Base-by-base conservation (phyloP, 371 early-diverging fungal genomes). In the Mucor irregularis region DNA sequence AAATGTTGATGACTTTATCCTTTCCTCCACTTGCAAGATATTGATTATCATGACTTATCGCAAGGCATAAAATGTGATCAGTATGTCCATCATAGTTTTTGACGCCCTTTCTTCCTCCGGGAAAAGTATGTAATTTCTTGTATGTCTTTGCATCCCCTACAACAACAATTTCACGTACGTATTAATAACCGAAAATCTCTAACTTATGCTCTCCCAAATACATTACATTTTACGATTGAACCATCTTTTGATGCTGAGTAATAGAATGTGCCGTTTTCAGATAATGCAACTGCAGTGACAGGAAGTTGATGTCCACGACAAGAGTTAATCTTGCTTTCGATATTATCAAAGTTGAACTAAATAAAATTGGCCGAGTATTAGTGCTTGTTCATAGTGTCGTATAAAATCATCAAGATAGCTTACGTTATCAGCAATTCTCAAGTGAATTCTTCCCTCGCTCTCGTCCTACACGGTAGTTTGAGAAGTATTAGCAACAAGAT, bases 241-340 rank as follows among this genome's bases (percentile, higher is more conserved):
- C 90, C 92, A 68, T 95, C 97, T 74, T 96, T 96, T 19, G 91
- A 89, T 14, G 88, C 93, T 33, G 94, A 88, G 71, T 90, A 97
- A 34, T 92, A 78, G 48, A 78, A 85, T 25, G 80, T 61, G 17
- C 83, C 84, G 49, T 85, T 76, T 16, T 88, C 85, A 24, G 89
- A 66, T 8, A 93, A 65, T 17, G 87, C 91, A 4, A 94, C 81
- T 29, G 88, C 81, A 7, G 95, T 96, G 5, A 94, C 83, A 6
- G 95, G 51, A 17, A 89, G 75, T 40, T 87, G 82, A 64, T 93
- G 94, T 8, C 88, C 89, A 51, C 79, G 74, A 46, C 74, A 71
- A 11, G 71, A 65, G 21, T 66, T 67, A 38, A 69, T 62, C 17
- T 68, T 63, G 24, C 64, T 62, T 28, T 85, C 78, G 7, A 84